Conservation (phyloP, 2,329 filamentous ascomycete genomes). For the Myriosclerotinia duriaeana region DNA sequence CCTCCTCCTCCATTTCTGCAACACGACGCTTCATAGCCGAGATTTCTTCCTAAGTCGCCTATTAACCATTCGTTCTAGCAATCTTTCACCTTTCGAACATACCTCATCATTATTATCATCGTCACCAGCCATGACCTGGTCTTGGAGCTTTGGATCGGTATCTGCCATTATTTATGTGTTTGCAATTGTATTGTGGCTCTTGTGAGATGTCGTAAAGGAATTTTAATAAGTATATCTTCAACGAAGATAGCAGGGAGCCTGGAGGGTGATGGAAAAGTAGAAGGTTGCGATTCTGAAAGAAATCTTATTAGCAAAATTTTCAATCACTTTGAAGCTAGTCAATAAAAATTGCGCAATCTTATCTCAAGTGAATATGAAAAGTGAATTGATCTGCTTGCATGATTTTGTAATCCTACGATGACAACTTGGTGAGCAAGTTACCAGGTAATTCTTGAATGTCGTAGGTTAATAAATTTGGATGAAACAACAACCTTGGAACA, state of each 20-base stretch:
- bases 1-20: constrained; percentile 88
- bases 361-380: background rate
- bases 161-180: constrained; percentile 34
- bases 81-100: constrained; percentile 15
- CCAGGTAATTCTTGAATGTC: background rate
- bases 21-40: constrained; percentile 83
- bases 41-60: constrained; percentile 64
- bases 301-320: constrained; percentile 16
- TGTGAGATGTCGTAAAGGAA: background rate
- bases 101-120: constrained; percentile 41
- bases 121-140: constrained; percentile 36
- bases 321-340: background rate
- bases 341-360: background rate
- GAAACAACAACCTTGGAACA: background rate
- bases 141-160: constrained; percentile 34
- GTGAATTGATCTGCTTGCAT: constrained; percentile 14
- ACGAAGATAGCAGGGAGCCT: background rate
- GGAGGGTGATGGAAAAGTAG: constrained; percentile 1
- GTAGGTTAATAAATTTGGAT: background rate
- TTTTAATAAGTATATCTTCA: background rate
- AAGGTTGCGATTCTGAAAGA: constrained; percentile 10
- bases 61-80: constrained; percentile 15
- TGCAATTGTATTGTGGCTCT: background rate
- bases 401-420: background rate
- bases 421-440: background rate